Conservation (phyloP, 129 eudicot species). For the Dittrichia graveolens region DNA sequence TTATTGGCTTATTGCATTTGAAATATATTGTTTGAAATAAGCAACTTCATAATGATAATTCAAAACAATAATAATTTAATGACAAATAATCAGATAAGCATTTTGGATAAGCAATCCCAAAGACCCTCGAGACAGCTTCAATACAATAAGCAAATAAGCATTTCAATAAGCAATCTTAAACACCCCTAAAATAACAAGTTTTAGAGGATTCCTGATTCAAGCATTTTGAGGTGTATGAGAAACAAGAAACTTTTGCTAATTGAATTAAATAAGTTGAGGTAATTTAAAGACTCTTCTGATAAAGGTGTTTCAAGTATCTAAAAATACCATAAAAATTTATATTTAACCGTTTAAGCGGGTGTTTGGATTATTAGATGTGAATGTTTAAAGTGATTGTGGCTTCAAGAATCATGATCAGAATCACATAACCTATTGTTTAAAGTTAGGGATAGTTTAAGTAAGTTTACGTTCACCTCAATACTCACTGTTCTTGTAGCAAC, state of each 20-base stretch:
- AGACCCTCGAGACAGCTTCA: neutral
- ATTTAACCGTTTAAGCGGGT: neutral
- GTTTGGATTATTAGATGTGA: neutral
- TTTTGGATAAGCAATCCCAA: neutral
- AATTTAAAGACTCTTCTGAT: too few species aligned
- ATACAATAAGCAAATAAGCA: neutral
- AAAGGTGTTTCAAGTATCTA: too few species aligned
- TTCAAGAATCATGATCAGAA: neutral
- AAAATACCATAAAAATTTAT: neutral
- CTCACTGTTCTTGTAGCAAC: neutral
- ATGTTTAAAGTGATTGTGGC: neutral
- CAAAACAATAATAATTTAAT: neutral
- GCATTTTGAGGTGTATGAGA: too few species aligned
- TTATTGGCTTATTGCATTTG: neutral
- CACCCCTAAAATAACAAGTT: neutral
- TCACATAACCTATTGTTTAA: neutral
- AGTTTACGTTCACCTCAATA: neutral
- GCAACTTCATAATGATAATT: neutral
- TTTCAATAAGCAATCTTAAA: neutral
- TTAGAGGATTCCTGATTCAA: too few species aligned
- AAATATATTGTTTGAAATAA: neutral
- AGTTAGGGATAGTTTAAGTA: neutral
- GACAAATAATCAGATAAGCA: neutral
- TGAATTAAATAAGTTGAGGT: too few species aligned
- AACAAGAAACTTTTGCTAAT: too few species aligned